These are phyloP conservation scores for Grosmannia serpens DNA, from an alignment of 2,329 filamentous ascomycete species.

Conservation along the genomic window DNA sequence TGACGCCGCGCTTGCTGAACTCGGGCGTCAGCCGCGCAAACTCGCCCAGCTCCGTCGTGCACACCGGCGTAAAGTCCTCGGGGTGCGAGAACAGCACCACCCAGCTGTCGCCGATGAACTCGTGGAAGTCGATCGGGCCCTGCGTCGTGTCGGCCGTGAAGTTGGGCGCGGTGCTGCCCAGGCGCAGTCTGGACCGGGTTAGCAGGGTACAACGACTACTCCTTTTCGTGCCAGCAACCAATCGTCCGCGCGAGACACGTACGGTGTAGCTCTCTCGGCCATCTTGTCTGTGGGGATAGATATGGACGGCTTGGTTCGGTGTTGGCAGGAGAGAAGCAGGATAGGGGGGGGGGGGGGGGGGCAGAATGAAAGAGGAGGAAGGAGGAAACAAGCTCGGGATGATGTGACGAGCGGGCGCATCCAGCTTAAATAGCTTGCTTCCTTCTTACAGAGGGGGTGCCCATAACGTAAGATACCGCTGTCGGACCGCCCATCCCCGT, in stretches of 20 bases:
- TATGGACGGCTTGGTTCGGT: background rate
- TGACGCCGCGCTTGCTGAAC: conserved; percentile 76
- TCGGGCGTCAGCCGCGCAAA: conserved; percentile 83
- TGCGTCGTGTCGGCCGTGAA: conserved; percentile 73
- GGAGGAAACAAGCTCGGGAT: background rate
- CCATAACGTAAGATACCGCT: background rate
- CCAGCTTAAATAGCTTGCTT: background rate
- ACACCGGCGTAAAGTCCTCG: conserved; percentile 87
- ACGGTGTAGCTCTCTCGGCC: conserved; percentile 24
- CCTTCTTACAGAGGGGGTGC: background rate
- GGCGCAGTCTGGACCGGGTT: conserved; percentile 38
- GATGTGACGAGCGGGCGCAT: background rate
- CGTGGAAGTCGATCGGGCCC: conserved; percentile 70
- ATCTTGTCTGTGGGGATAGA: conserved; percentile 17
- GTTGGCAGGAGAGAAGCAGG: background rate
- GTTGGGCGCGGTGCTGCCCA: conserved; percentile 62
- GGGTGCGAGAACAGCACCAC: conserved; percentile 77
- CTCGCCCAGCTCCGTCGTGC: conserved; percentile 85
- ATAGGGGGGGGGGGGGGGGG: background rate
- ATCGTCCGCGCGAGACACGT: conserved; percentile 15
- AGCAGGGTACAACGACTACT: background rate
- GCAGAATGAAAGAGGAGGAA: background rate
- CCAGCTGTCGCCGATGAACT: conserved; percentile 71
- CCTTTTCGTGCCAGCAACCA: no score
- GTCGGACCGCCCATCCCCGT: background rate